These are phyloP conservation scores for Claviceps pazoutovae DNA, from an alignment of 2,329 filamentous ascomycete species.

Conservation along the genomic window DNA sequence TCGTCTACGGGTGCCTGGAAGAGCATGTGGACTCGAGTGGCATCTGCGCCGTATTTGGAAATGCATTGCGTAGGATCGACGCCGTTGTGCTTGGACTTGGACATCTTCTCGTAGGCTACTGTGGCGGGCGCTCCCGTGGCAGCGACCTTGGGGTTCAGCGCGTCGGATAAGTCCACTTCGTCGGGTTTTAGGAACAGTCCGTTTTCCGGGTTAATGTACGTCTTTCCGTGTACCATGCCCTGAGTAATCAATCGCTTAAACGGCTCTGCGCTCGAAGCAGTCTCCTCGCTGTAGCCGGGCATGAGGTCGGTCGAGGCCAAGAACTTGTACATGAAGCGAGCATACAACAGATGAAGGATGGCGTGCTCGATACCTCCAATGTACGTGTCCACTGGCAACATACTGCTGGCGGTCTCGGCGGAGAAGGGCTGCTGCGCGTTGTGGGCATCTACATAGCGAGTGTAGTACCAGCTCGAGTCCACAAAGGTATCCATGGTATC, in stretches of 20 bases:
- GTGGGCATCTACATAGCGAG: constrained; percentile 61
- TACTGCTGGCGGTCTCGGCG: constrained; percentile 34
- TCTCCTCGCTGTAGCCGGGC: constrained; percentile 23
- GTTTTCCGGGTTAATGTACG: constrained; percentile 58
- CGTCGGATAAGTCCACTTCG: constrained; percentile 52
- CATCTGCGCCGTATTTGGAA: constrained; percentile 63
- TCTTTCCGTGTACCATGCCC: constrained; percentile 87
- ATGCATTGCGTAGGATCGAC: constrained; percentile 68
- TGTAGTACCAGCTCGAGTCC: constrained; percentile 88
- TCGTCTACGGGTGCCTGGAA: constrained; percentile 79
- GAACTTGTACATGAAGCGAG: constrained; percentile 84
- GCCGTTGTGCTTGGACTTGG: constrained; percentile 86
- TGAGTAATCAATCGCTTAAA: constrained; percentile 76
- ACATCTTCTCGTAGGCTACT: constrained; percentile 80
- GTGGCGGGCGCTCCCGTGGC: constrained; percentile 44
- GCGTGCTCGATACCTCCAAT: constrained; percentile 83
- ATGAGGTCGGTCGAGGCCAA: constrained; percentile 43
- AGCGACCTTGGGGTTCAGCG: constrained; percentile 44
- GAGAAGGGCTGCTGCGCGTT: constrained; percentile 51
- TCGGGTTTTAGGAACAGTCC: constrained; percentile 64
- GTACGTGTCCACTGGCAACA: constrained; percentile 73
- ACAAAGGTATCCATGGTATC: constrained; percentile 97
- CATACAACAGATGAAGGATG: constrained; percentile 77
- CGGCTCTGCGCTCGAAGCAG: constrained; percentile 45
- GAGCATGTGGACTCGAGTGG: constrained; percentile 72